Percentiles rank a stretch among this genome's conserved stretches.
Conservation (phyloP, 1,284 basidiomycete species). For the Trametes polyzona region DNA sequence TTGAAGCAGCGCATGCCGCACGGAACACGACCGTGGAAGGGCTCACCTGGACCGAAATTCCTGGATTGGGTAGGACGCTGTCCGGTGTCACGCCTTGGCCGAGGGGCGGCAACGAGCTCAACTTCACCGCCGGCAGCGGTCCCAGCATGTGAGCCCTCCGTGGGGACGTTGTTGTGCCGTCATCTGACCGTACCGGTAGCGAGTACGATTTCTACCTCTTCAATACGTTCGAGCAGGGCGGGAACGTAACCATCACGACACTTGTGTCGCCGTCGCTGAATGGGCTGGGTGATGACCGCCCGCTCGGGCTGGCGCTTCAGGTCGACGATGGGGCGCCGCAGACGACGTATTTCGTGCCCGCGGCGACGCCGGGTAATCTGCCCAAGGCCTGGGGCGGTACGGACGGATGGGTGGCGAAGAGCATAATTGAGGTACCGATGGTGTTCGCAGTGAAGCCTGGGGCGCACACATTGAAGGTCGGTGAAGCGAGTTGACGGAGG, state of each 20-base stretch:
- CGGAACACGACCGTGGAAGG: conserved; percentile 56
- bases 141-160: conserved; percentile 54
- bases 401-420: conserved; percentile 60
- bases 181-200: conserved; percentile 5
- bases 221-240: conserved; percentile 46
- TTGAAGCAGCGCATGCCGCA: conserved; percentile 63
- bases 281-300: conserved; percentile 53
- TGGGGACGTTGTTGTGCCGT: neutral
- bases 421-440: conserved; percentile 40
- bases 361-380: conserved; percentile 50
- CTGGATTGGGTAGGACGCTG: conserved; percentile 59
- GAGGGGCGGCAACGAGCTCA: conserved; percentile 51
- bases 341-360: conserved; percentile 56
- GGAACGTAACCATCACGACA: conserved; percentile 52
- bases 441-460: conserved; percentile 50
- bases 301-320: conserved; percentile 59
- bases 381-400: conserved; percentile 53
- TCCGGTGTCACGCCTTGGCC: conserved; percentile 68
- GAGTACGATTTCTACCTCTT: conserved; percentile 70
- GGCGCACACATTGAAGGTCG: conserved; percentile 60
- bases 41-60: conserved; percentile 61
- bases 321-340: conserved; percentile 51
- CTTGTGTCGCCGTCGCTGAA: conserved; percentile 67
- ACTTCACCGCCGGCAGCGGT: conserved; percentile 63
- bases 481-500: conserved; percentile 11